Evolutionary conservation across 2,329 filamentous ascomycete species (phyloP).

Genomic region (Tympanopsis confertula): DNA sequence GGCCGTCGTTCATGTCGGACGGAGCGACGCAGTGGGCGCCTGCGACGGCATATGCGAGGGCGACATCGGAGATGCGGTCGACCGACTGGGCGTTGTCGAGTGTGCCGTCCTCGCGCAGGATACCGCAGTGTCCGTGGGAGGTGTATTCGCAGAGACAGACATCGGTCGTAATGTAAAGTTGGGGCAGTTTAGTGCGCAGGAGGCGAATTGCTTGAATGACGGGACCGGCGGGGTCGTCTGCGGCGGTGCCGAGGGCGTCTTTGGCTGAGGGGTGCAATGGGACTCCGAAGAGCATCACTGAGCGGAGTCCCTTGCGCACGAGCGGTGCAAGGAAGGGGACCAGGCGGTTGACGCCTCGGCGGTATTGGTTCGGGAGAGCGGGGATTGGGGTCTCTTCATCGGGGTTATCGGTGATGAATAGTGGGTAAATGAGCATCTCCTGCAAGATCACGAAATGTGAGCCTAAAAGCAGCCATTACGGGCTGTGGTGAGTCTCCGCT

Average conservation of each 20-base stretch:
- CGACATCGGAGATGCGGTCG: constrained; percentile 91
- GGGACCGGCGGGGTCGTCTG: constrained; percentile 85
- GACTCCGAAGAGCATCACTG: constrained; percentile 92
- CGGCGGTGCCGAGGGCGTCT: constrained; percentile 80
- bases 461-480: neutral
- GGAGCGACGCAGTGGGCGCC: constrained; percentile 95
- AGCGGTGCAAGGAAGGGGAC: constrained; percentile 77
- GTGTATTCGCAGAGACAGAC: constrained; percentile 99
- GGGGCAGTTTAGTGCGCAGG: constrained; percentile 73
- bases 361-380: constrained; percentile 81
- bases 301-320: constrained; percentile 77
- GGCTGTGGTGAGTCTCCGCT: constrained; percentile 9
- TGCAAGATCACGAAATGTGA: constrained; percentile 19
- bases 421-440: constrained; percentile 97
- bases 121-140: constrained; percentile 92
- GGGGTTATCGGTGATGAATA: constrained; percentile 89
- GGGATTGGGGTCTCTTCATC: constrained; percentile 86
- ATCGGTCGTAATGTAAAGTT: constrained; percentile 81
- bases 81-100: constrained; percentile 90
- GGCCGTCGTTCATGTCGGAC: constrained; percentile 97
- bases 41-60: constrained; percentile 89
- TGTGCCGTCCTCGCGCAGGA: constrained; percentile 81
- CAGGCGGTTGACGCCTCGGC: constrained; percentile 76
- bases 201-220: constrained; percentile 81
- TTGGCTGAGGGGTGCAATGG: constrained; percentile 72